phyloP scores from a whole-genome alignment of 1,284 basidiomycete genomes.

The Wolfiporia cocos region DNA sequence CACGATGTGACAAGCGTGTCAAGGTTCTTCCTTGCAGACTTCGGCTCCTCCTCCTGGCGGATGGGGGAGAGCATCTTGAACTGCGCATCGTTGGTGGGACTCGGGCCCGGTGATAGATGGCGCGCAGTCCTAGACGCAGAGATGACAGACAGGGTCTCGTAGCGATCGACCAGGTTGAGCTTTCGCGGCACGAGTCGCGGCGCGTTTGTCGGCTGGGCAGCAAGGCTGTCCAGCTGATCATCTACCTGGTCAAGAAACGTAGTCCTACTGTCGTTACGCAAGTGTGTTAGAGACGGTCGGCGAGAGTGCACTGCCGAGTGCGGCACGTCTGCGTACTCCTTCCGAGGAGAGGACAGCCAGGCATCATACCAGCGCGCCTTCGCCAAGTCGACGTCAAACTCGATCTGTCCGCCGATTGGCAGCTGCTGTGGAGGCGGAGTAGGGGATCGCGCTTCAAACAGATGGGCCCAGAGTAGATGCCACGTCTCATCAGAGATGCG shows the following conservation, averaged over 20 bases:
- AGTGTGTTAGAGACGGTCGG: constrained; percentile 40
- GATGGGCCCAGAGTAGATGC: constrained; percentile 62
- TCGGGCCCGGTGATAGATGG: constrained; percentile 21
- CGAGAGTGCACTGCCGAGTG: constrained; percentile 34
- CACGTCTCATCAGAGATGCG: constrained; percentile 75
- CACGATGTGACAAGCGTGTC: constrained; percentile 57
- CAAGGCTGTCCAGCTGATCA: constrained; percentile 29
- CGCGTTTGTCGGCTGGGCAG: constrained; percentile 15
- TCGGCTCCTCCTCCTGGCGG: constrained; percentile 53
- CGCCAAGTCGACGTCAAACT: constrained; percentile 71
- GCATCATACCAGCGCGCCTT: constrained; percentile 69
- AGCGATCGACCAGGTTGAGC: constrained; percentile 60
- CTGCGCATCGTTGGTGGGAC: constrained; percentile 23
- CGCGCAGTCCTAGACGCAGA: constrained; percentile 25
- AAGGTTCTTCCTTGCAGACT: constrained; percentile 39
- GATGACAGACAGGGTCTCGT: constrained; percentile 38
- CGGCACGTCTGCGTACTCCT: constrained; percentile 39
- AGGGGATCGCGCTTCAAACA: constrained; percentile 44
- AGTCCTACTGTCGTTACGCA: constrained; percentile 48
- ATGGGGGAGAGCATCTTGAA: constrained; percentile 46
- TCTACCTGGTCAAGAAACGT: constrained; percentile 39
- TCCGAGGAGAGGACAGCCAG: constrained; percentile 50
- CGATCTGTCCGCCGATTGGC: constrained; percentile 64
- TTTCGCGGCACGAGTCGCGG: constrained; percentile 53
- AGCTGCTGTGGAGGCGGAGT: constrained; percentile 31